Conservation (phyloP, 1,139 yeast genomes). For the Suzukiozyma palmioleophila region DNA sequence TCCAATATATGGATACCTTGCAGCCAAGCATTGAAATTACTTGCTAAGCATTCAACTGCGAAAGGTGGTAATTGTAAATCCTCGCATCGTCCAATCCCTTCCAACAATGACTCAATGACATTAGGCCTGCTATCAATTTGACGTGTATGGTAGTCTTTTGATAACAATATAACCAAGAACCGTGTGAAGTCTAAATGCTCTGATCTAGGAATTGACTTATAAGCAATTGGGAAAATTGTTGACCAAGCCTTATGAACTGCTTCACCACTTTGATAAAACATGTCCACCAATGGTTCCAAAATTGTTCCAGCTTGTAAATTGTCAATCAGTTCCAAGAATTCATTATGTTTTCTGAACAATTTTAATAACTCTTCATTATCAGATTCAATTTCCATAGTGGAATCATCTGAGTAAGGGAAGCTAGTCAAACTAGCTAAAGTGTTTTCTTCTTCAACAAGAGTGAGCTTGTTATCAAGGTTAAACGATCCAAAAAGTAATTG, state of each 20-base stretch:
- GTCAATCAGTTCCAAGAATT: conserved; percentile 45
- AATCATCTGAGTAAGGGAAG: conserved; percentile 30
- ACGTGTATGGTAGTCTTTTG: conserved; percentile 87
- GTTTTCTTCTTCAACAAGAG: conserved; percentile 45
- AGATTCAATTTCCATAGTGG: conserved; percentile 26
- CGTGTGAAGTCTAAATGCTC: conserved; percentile 83
- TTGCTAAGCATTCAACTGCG: conserved; percentile 81
- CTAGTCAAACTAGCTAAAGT: conserved; percentile 52
- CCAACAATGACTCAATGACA: conserved; percentile 78
- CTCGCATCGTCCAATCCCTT: conserved; percentile 72
- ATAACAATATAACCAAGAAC: conserved; percentile 68
- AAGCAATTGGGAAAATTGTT: conserved; percentile 75
- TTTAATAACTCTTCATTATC: conserved; percentile 17
- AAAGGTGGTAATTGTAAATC: conserved; percentile 90
- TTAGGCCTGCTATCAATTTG: conserved; percentile 87
- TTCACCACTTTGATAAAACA: conserved; percentile 78
- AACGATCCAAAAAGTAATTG: conserved; percentile 82
- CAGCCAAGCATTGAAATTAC: conserved; percentile 89
- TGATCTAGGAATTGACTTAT: conserved; percentile 65
- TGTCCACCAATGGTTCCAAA: conserved; percentile 67
- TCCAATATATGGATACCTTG: conserved; percentile 82
- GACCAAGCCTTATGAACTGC: conserved; percentile 86
- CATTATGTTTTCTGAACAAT: conserved; percentile 47
- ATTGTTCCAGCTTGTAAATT: conserved; percentile 55
- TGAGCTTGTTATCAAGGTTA: conserved; percentile 45